Percentiles rank a stretch among this genome's conserved stretches.
These are phyloP conservation scores for Naegleria lovaniensis DNA, from an alignment of 208 protist species.

Conservation along the genomic window DNA sequence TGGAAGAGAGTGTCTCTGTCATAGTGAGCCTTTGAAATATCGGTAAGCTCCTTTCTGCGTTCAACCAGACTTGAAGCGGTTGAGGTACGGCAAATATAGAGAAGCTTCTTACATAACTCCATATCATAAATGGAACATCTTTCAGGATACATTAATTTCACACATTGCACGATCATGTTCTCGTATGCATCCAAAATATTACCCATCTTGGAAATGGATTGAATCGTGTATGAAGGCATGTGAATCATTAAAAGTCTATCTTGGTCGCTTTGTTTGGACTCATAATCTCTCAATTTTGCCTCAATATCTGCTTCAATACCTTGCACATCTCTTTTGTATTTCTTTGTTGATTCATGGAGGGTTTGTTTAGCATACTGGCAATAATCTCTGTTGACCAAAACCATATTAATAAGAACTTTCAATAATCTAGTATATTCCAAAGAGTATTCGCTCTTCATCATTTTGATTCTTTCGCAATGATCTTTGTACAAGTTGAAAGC, in stretches of 20 bases:
- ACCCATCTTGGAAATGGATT: background rate
- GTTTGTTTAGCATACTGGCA: background rate
- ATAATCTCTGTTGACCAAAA: background rate
- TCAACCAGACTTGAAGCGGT: background rate
- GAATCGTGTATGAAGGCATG: background rate
- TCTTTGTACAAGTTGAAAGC: background rate
- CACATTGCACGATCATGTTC: background rate
- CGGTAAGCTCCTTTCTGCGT: background rate
- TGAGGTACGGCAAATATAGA: background rate
- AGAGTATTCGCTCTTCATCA: background rate
- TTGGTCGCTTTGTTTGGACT: background rate
- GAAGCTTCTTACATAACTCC: background rate
- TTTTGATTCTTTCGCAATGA: background rate
- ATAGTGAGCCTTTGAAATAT: background rate
- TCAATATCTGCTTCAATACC: background rate
- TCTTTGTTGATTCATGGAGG: background rate
- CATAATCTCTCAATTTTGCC: background rate
- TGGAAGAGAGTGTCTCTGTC: background rate
- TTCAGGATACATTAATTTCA: background rate
- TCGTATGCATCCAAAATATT: background rate
- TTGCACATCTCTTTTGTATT: background rate
- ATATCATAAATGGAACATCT: constrained; percentile 3
- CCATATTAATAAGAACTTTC: background rate
- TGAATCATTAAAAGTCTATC: background rate
- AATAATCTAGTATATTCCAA: background rate